These are phyloP conservation scores for Botrytis galanthina DNA, from an alignment of 2,329 filamentous ascomycete species.

Conservation along the genomic window DNA sequence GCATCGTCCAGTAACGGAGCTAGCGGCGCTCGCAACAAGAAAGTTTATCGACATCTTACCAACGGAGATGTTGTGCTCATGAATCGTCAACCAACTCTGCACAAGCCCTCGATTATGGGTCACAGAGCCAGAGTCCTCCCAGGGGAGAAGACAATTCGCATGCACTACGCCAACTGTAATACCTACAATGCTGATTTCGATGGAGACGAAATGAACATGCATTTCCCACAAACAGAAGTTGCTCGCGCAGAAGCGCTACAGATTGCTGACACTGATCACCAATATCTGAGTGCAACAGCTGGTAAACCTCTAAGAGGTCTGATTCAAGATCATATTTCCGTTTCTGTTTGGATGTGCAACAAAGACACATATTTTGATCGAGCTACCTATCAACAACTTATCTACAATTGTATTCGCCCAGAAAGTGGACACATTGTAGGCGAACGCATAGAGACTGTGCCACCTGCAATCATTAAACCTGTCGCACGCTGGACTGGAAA, in stretches of 20 bases:
- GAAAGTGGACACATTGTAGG: slow-evolving; percentile 85
- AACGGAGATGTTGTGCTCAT: slow-evolving; percentile 97
- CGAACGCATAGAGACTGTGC: slow-evolving; percentile 76
- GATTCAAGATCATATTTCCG: slow-evolving; percentile 97
- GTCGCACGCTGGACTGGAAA: slow-evolving; percentile 89
- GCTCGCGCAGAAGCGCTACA: slow-evolving; percentile 89
- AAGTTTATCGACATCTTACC: slow-evolving; percentile 91
- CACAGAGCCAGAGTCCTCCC: slow-evolving; percentile 89
- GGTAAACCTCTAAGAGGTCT: slow-evolving; percentile 92
- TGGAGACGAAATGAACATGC: slow-evolving; percentile 99
- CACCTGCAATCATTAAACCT: slow-evolving; percentile 81
- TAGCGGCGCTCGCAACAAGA: slow-evolving; percentile 82
- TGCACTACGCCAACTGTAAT: slow-evolving; percentile 99
- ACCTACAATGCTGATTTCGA: slow-evolving; percentile 99
- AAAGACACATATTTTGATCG: slow-evolving; percentile 87
- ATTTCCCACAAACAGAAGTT: slow-evolving; percentile 96
- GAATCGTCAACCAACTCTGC: slow-evolving; percentile 96
- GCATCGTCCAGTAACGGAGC: slow-evolving; percentile 75
- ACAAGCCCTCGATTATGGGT: slow-evolving; percentile 99
- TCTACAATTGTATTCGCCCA: slow-evolving; percentile 85
- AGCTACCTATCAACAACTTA: slow-evolving; percentile 87
- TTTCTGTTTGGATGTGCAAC: slow-evolving; percentile 86
- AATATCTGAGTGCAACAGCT: slow-evolving; percentile 90
- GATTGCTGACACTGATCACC: slow-evolving; percentile 94
- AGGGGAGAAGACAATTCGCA: slow-evolving; percentile 94